Conservation (phyloP, 1,139 yeast genomes). For the Diutina mesorugosa region DNA sequence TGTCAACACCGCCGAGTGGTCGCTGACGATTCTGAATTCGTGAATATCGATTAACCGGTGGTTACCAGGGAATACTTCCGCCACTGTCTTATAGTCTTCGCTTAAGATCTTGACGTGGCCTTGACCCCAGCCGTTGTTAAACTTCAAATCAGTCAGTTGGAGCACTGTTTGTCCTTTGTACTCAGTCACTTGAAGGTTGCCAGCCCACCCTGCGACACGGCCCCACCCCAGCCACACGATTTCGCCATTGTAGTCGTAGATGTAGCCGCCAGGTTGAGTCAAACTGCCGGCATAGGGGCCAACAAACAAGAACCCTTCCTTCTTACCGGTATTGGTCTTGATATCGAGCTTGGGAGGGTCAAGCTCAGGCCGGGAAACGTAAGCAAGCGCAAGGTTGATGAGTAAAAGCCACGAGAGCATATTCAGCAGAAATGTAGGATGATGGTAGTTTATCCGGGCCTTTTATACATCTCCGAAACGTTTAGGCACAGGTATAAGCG, state of each 20-base stretch:
- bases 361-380: constrained; percentile 20
- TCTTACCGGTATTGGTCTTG: constrained; percentile 11
- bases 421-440: too few species aligned
- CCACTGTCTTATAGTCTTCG: constrained; percentile 14
- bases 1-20: constrained; percentile 16
- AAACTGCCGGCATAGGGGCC: constrained; percentile 18
- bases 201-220: constrained; percentile 17
- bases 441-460: too few species aligned
- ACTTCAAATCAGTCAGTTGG: constrained; percentile 21
- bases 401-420: not conserved
- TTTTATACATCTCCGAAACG: too few species aligned
- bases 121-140: constrained; percentile 19
- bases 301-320: constrained; percentile 16
- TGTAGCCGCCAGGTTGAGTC: constrained; percentile 14
- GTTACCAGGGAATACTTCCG: constrained; percentile 19
- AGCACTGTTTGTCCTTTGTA: constrained; percentile 14
- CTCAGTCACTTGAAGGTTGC: constrained; percentile 19
- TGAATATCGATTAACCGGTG: constrained; percentile 19
- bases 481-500: too few species aligned
- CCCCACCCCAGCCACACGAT: constrained; percentile 22
- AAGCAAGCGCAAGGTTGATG: constrained; percentile 3
- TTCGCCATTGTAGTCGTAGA: constrained; percentile 18
- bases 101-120: constrained; percentile 21
- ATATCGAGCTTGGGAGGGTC: constrained; percentile 20
- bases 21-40: constrained; percentile 18